These are phyloP conservation scores for Paxillus ammoniavirescens DNA, from an alignment of 768 basidiomycete species.

Conservation along the genomic window DNA sequence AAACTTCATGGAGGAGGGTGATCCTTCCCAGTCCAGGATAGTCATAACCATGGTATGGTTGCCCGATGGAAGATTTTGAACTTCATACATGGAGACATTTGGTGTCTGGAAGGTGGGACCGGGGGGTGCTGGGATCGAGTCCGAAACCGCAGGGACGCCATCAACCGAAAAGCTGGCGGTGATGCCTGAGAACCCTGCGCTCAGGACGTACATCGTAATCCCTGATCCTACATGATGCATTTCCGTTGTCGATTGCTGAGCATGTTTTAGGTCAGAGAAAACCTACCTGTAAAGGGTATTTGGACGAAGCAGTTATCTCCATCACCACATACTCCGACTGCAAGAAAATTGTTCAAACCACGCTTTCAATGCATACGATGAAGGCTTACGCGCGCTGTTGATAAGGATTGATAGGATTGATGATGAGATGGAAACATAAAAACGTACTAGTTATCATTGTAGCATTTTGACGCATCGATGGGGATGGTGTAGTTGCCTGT, in stretches of 20 bases:
- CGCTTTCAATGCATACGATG: not conserved
- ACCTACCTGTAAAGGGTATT: conserved; percentile 21
- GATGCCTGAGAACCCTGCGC: conserved; percentile 18
- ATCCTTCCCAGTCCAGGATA: conserved; percentile 17
- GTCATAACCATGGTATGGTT: conserved; percentile 23
- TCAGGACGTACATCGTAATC: conserved; percentile 26
- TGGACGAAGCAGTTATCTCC: conserved; percentile 14
- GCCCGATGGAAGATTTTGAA: conserved; percentile 15
- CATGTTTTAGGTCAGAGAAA: not conserved
- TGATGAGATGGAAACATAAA: not conserved
- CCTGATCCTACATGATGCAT: conserved; percentile 17
- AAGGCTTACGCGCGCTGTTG: conserved; percentile 19
- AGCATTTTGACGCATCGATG: conserved; percentile 19
- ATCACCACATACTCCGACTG: conserved; percentile 15
- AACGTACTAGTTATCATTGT: conserved; percentile 27
- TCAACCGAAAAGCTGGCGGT: conserved; percentile 23
- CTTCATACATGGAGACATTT: conserved; percentile 16
- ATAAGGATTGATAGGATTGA: not conserved
- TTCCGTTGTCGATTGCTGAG: not conserved
- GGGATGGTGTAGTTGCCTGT: conserved; percentile 17
- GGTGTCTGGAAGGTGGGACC: conserved; percentile 17
- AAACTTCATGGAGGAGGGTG: conserved; percentile 23
- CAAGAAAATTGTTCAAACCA: not conserved
- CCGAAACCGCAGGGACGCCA: conserved; percentile 2
- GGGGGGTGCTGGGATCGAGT: conserved; percentile 2